Percentiles rank a stretch among this genome's conserved stretches.
phyloP scores from a whole-genome alignment of 345 rosid species.

The Cardamine occulta region DNA sequence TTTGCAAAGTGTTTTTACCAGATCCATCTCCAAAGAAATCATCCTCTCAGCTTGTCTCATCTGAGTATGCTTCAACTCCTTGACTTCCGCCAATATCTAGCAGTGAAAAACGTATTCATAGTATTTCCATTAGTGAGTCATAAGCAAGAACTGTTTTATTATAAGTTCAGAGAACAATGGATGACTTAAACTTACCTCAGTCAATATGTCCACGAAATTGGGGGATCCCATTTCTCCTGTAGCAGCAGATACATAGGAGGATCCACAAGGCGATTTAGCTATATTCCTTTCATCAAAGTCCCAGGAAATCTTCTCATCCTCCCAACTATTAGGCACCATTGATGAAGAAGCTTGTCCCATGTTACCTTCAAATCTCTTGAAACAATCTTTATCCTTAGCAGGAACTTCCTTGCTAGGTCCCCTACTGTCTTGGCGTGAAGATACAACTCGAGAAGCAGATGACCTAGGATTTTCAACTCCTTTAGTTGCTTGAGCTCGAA shows the following conservation, averaged over 20 bases:
- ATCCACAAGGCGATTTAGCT: constrained; percentile 33
- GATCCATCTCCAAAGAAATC: constrained; percentile 52
- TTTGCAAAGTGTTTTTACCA: constrained; percentile 46
- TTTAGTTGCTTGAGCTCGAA: constrained; percentile 28
- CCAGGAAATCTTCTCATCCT: constrained; percentile 26
- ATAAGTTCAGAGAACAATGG: neutral
- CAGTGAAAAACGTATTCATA: neutral
- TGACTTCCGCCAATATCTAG: constrained; percentile 49
- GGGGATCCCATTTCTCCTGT: constrained; percentile 41
- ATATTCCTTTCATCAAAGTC: constrained; percentile 27
- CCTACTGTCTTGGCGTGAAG: constrained; percentile 24
- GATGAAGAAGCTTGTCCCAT: constrained; percentile 32
- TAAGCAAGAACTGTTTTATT: neutral
- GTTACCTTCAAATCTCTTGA: neutral
- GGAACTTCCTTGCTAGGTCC: constrained; percentile 26
- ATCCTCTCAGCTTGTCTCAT: constrained; percentile 47
- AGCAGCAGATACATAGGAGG: constrained; percentile 36
- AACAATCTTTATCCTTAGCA: constrained; percentile 15
- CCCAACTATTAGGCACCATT: constrained; percentile 29
- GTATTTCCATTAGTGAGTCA: neutral
- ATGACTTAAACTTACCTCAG: constrained; percentile 44
- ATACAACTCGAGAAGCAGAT: constrained; percentile 14
- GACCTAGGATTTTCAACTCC: constrained; percentile 22
- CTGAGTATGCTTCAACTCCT: constrained; percentile 51
- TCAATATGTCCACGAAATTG: constrained; percentile 30